A percentile compares a stretch with the other conserved stretches of the same genome.
These are phyloP conservation scores for Mucor plumbeus DNA, from an alignment of 371 early-diverging fungal genomes.

Conservation along the genomic window DNA sequence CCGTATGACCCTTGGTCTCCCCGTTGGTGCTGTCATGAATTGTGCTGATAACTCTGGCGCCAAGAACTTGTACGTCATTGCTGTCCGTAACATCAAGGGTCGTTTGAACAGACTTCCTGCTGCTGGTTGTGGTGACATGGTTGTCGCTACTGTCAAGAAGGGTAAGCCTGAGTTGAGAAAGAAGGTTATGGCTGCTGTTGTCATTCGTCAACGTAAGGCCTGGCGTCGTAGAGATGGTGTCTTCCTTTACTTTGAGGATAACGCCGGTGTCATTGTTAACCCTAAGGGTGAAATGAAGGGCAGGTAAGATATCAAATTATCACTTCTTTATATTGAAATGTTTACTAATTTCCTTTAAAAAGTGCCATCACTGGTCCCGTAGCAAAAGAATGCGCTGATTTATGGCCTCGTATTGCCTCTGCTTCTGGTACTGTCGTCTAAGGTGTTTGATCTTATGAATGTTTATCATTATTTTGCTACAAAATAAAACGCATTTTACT, in stretches of 20 bases:
- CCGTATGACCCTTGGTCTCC: constrained; percentile 99
- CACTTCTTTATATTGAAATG: too few species aligned
- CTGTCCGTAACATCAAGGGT: constrained; percentile 97
- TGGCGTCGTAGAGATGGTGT: constrained; percentile 99
- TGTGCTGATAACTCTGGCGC: constrained; percentile 99
- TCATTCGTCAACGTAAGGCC: constrained; percentile 99
- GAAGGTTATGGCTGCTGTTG: constrained; percentile 99
- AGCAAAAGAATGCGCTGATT: constrained; percentile 99
- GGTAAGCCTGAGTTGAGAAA: constrained; percentile 99
- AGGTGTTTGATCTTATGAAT: constrained; percentile 13
- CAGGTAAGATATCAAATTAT: constrained; percentile 40
- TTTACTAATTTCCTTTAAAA: background rate
- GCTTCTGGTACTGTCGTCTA: constrained; percentile 90
- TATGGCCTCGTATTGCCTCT: constrained; percentile 99
- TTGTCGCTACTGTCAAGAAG: constrained; percentile 99
- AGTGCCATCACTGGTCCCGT: constrained; percentile 99
- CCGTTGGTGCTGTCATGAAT: constrained; percentile 99
- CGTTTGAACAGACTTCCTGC: constrained; percentile 99
- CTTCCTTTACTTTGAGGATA: constrained; percentile 97
- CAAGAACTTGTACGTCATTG: constrained; percentile 99
- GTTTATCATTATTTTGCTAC: background rate
- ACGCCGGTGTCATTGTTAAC: constrained; percentile 66
- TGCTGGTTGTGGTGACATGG: constrained; percentile 99
- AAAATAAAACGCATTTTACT: too few species aligned
- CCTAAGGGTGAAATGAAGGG: constrained; percentile 99